phyloP scores from a whole-genome alignment of 495 filamentous ascomycete genomes.

The Hapsidospora chrysogenum region DNA sequence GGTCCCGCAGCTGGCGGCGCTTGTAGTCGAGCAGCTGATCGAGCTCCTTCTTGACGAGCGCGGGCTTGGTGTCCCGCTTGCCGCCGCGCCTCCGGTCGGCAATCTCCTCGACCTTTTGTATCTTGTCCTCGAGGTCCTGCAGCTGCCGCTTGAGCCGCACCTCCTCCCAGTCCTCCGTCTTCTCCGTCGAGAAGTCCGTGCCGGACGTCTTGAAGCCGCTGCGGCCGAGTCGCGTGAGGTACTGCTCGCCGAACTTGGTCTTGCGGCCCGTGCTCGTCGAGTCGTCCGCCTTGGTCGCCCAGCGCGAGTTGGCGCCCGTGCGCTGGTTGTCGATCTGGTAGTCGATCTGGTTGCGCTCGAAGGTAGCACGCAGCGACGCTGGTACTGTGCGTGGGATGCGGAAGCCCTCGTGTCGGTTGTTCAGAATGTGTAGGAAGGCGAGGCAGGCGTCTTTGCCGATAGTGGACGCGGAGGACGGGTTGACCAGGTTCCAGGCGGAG shows the following conservation, averaged over 20 bases:
- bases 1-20: conserved; percentile 44
- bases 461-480: conserved; percentile 57
- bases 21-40: conserved; percentile 80
- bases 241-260: conserved; percentile 92
- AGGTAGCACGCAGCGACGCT: conserved; percentile 71
- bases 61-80: conserved; percentile 51
- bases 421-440: conserved; percentile 91
- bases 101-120: conserved; percentile 55
- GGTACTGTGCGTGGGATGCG: conserved; percentile 90
- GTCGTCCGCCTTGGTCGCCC: conserved; percentile 53
- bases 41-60: conserved; percentile 81
- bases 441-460: conserved; percentile 92
- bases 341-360: conserved; percentile 88
- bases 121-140: conserved; percentile 68
- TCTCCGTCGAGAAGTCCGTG: conserved; percentile 66
- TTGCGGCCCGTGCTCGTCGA: conserved; percentile 71
- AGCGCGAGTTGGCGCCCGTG: conserved; percentile 38
- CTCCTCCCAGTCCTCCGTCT: conserved; percentile 89
- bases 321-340: conserved; percentile 71
- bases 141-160: conserved; percentile 86
- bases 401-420: conserved; percentile 85
- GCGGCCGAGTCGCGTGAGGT: conserved; percentile 70
- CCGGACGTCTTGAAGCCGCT: conserved; percentile 61
- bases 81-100: conserved; percentile 38
- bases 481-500: conserved; percentile 92